These are phyloP conservation scores for Chrysosporium keratinophilum DNA, from an alignment of 2,329 filamentous ascomycete species.

Conservation along the genomic window DNA sequence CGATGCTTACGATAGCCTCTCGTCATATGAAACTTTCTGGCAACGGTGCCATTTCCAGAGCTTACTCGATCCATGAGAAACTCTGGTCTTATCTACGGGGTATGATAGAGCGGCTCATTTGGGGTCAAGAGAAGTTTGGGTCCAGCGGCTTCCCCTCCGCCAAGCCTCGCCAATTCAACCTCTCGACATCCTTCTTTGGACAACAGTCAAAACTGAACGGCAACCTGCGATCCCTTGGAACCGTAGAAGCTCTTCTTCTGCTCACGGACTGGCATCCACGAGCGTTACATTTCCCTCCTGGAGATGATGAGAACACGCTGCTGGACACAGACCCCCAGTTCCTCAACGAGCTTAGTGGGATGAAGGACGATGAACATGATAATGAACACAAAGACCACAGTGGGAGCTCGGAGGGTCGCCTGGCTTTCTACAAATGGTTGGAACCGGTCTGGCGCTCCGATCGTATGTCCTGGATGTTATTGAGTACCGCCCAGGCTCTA, in stretches of 20 bases:
- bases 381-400: constrained; percentile 37
- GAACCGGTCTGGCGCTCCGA: constrained; percentile 93
- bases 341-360: constrained; percentile 52
- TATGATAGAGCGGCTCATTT: constrained; percentile 91
- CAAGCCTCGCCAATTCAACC: constrained; percentile 27
- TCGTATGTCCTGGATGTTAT: constrained; percentile 95
- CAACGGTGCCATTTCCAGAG: constrained; percentile 69
- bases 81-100: constrained; percentile 88
- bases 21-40: constrained; percentile 72
- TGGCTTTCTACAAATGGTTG: constrained; percentile 82
- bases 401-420: constrained; percentile 63
- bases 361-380: constrained; percentile 34
- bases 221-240: constrained; percentile 79
- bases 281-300: constrained; percentile 79
- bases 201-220: constrained; percentile 40
- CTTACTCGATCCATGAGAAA: constrained; percentile 86
- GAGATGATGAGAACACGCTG: constrained; percentile 55
- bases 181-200: constrained; percentile 7
- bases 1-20: constrained; percentile 81
- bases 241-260: constrained; percentile 86
- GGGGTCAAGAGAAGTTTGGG: constrained; percentile 92
- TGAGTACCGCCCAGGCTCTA: constrained; percentile 80
- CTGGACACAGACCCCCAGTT: constrained; percentile 62
- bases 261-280: constrained; percentile 96
- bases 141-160: constrained; percentile 70